These are phyloP conservation scores for Endocalyx cinctus DNA, from an alignment of 2,329 filamentous ascomycete species.

Conservation along the genomic window DNA sequence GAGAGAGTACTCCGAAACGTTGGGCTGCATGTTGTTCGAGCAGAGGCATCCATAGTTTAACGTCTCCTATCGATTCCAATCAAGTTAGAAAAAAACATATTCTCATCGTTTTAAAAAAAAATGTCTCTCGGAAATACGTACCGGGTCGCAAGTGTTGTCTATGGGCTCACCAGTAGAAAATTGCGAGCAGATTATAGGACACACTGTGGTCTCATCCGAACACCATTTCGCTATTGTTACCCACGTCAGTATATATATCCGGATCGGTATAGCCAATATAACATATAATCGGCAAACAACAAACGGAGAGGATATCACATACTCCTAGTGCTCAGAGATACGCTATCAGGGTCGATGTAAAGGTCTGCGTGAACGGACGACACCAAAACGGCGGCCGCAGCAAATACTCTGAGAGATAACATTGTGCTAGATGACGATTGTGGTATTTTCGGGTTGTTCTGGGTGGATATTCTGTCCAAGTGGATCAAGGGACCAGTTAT, in stretches of 20 bases:
- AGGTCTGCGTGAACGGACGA: conserved; percentile 53
- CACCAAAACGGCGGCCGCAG: conserved; percentile 49
- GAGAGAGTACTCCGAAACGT: conserved; percentile 71
- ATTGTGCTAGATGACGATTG: conserved; percentile 34
- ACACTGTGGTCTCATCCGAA: conserved; percentile 54
- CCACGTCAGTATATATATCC: too few species aligned
- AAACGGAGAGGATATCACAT: conserved; percentile 24
- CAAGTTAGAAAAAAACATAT: conserved; percentile 7
- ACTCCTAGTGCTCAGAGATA: conserved; percentile 50
- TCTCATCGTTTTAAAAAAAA: background rate
- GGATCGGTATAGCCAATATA: conserved; percentile 9
- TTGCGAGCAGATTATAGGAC: conserved; percentile 70
- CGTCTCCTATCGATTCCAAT: conserved; percentile 36
- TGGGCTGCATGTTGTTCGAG: conserved; percentile 60
- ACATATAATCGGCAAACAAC: background rate
- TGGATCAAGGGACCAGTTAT: too few species aligned
- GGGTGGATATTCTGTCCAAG: too few species aligned
- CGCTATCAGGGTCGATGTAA: conserved; percentile 56
- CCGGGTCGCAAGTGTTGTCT: conserved; percentile 64
- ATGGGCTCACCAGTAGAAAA: conserved; percentile 43
- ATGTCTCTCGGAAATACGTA: conserved; percentile 31
- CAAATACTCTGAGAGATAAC: conserved; percentile 51
- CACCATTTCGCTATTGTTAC: conserved; percentile 60
- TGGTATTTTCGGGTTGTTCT: conserved; percentile 3
- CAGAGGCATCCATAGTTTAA: conserved; percentile 72